Base-by-base conservation (phyloP, 2,329 filamentous ascomycete genomes). In the Achaetomium macrosporum region DNA sequence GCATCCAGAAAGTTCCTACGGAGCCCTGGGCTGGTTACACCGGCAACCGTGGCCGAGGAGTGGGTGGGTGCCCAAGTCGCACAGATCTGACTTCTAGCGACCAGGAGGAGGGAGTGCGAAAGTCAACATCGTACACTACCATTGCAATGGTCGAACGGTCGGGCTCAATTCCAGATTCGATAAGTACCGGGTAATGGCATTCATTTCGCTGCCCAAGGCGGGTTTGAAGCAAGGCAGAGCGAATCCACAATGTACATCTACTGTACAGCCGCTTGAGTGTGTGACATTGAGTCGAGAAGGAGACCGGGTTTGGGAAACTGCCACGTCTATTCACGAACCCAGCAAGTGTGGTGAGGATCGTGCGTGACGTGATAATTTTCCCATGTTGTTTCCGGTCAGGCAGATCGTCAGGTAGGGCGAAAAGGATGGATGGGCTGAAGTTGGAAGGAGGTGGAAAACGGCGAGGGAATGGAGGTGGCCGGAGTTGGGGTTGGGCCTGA, bases 401-500 rank as follows among this genome's bases (percentile, higher is more conserved):
- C 25, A 31, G 15, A 29, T 49, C 25, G 30, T 17, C 15, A 17
- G 12, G 41, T 17, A 48, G 33, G 44, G 50, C 50, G 40, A 39
- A n/a, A 16, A 15, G 17, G 43, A 19, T 31, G 25, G 25, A 25
- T 16, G 40, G 16, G 20, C 13, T 33, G 30, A 36, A 10, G 33
- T 31, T 39, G 40, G 17, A 16, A 33, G 7, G 39, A 10, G 16
- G 41, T 42, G n/a, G 12, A n/a, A 25, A 25, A 17, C 7, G n/a
- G 17, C 36, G 13, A 15, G 3, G 15, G n/a, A 29, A 44, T n/a
- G n/a, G 19, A 20, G 51, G 19, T 36, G 51, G 39, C 37, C 16
- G 47, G 29, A 39, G 5, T 42, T 46, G 36, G 30, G 51, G 51
- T 54, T 54, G 51, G 51, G 51, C 47, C 50, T 47, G 25, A 50